Conservation (phyloP, 345 rosid genomes). For the Citrus hindsii region DNA sequence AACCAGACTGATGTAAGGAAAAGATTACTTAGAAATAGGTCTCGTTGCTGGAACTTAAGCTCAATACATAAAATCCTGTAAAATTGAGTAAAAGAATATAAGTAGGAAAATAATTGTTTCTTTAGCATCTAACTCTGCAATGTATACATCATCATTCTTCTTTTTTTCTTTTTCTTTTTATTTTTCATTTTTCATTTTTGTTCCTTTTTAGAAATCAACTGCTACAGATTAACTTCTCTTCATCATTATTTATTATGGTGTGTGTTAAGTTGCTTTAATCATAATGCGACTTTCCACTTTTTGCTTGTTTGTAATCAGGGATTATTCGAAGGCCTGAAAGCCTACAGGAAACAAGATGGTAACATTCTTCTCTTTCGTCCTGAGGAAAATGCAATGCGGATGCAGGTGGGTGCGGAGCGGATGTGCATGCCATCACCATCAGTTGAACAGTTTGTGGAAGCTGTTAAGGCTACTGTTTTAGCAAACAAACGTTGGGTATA, state of each 20-base stretch:
- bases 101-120: not conserved
- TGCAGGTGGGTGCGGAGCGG: conserved; percentile 87
- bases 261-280: not conserved
- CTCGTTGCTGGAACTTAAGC: not conserved
- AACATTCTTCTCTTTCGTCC: conserved; percentile 82
- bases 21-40: not conserved
- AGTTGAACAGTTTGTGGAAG: conserved; percentile 80
- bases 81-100: not conserved
- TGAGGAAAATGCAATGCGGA: conserved; percentile 80
- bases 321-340: conserved; percentile 92
- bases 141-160: not conserved
- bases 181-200: no score
- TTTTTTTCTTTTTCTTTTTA: not conserved
- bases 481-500: conserved; percentile 97
- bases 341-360: conserved; percentile 75
- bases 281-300: not conserved
- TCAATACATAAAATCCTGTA: not conserved
- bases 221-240: not conserved
- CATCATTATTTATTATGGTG: not conserved
- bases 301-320: conserved; percentile 42
- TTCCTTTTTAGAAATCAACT: not conserved
- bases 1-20: not conserved
- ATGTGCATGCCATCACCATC: conserved; percentile 97
- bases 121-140: not conserved
- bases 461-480: conserved; percentile 75